Base-by-base conservation (phyloP, 441 rosid genomes). In the Sinapis alba region DNA sequence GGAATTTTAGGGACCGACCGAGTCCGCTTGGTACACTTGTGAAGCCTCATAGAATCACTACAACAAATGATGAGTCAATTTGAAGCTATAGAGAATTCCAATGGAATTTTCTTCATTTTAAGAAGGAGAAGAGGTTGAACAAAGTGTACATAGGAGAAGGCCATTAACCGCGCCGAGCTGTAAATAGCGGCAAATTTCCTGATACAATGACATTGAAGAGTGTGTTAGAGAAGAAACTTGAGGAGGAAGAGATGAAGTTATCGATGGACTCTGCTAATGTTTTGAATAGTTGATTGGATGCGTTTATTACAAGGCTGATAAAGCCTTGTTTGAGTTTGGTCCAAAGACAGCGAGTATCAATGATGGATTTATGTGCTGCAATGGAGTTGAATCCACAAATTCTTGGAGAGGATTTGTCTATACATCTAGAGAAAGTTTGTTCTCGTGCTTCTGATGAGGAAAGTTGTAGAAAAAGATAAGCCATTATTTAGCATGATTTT, bases 51-150 rank as follows among this genome's bases (percentile, higher is more conserved):
- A 91, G 78, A 74, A 59, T 90, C 30, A 69, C 80, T 13, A 75
- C 79, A 6, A 79, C 82, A 2, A 74, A 79, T 16, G 89, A 86
- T 15, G 93, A 90, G 67, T 80, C 84, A 10, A 74, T 76, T 83
- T 85, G 1, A 92, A 86, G 78, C 78, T 78, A 38, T 87, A 72
- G 61, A 83, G 93, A 69, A 88, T 94, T 66, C 93, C 85, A 1
- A 71, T 65, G 76, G 76, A 62, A n/a, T n/a, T n/a, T n/a, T n/a
- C n/a, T n/a, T n/a, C n/a, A n/a, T n/a, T n/a, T n/a, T n/a, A n/a
- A 82, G 99, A 93, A 7, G 99, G 97, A 7, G 97, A 96, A 81
- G 99, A 92, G 82, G 99, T 92, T 62, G 97, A 92, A 73, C 97
- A 95, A 81, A 83, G 90, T 23, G 84, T 88, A 68, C 94, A 87